Percentiles rank a stretch among this genome's conserved stretches.
Conservation (phyloP, 1,284 basidiomycete genomes). For the Mycena citricolor region DNA sequence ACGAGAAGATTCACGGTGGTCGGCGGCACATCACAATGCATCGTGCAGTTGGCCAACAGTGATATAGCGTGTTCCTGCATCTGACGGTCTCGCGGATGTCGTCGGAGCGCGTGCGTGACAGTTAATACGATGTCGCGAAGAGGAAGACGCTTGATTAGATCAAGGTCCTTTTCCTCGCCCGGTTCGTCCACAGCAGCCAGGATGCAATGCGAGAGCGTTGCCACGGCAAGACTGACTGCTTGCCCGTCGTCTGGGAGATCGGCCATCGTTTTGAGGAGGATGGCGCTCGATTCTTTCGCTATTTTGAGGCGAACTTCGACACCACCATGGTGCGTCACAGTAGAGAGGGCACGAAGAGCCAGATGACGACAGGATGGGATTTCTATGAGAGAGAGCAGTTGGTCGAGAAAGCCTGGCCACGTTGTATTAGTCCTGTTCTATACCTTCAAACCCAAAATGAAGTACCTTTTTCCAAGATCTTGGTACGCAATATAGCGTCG, state of each 20-base stretch:
- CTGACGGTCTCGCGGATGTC: slow-evolving; percentile 42
- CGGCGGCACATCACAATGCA: slow-evolving; percentile 44
- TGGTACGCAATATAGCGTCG: slow-evolving; percentile 57
- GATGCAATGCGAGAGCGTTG: slow-evolving; percentile 53
- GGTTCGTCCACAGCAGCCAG: slow-evolving; percentile 44
- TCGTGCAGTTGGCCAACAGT: slow-evolving; percentile 42
- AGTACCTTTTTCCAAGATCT: slow-evolving; percentile 54
- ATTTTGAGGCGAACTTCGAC: slow-evolving; percentile 48
- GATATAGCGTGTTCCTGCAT: slow-evolving; percentile 53
- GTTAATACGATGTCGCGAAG: slow-evolving; percentile 45
- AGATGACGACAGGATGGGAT: slow-evolving; percentile 46
- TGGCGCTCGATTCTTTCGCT: slow-evolving; percentile 40
- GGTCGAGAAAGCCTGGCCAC: slow-evolving; percentile 48
- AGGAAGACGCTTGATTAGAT: slow-evolving; percentile 39
- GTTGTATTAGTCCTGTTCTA: neutral
- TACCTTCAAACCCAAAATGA: neutral
- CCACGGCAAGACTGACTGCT: slow-evolving; percentile 50
- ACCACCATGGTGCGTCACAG: slow-evolving; percentile 64
- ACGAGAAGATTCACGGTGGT: slow-evolving; percentile 49
- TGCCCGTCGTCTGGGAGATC: slow-evolving; percentile 49
- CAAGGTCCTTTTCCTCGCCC: slow-evolving; percentile 29
- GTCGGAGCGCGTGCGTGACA: slow-evolving; percentile 42
- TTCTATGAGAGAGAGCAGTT: slow-evolving; percentile 53
- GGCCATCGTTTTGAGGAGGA: slow-evolving; percentile 45
- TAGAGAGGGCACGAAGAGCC: slow-evolving; percentile 53